Percentiles rank a stretch among this genome's conserved stretches.
Evolutionary conservation across 768 basidiomycete genomes (phyloP).

Genomic region (Tulasnella sp.): DNA sequence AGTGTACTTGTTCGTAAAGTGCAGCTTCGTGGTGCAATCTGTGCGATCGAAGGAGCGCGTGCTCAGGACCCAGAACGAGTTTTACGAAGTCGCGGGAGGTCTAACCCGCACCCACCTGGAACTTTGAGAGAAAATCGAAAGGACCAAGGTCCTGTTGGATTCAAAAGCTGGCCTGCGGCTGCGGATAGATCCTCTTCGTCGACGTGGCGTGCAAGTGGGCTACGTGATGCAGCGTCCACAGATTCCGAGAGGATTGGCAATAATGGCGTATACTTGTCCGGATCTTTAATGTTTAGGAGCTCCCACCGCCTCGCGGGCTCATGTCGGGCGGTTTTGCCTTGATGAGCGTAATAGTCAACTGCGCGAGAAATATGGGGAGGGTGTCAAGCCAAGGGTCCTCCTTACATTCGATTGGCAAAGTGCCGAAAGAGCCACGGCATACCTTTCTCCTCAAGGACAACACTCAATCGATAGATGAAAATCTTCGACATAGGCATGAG

Average conservation of each 20-base stretch:
- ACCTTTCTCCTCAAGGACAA: conserved; percentile 47
- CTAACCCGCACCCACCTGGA: not conserved
- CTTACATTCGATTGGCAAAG: not conserved
- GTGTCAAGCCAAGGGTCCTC: not conserved
- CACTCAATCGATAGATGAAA: conserved; percentile 61
- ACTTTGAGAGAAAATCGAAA: conserved; percentile 1
- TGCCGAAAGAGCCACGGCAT: not conserved
- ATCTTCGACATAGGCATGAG: conserved; percentile 77
- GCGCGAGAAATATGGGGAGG: not conserved
- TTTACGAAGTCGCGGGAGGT: not conserved
- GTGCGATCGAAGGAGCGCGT: not conserved
- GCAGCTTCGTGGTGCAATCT: conserved; percentile 36
- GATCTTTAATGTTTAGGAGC: conserved; percentile 50
- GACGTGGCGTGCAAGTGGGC: conserved; percentile 40
- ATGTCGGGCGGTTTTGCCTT: conserved; percentile 54
- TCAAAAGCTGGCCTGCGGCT: not conserved
- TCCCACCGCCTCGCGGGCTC: conserved; percentile 50
- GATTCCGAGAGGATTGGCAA: conserved; percentile 71
- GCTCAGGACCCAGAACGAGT: not conserved
- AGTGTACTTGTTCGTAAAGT: conserved; percentile 71
- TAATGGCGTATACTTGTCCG: conserved; percentile 49
- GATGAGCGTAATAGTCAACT: conserved; percentile 65
- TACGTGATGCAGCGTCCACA: conserved; percentile 38
- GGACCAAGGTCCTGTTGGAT: not conserved
- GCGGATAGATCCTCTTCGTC: not conserved